Conservation (phyloP, 169 alveolate species). For the Theileria luwenshuni region DNA sequence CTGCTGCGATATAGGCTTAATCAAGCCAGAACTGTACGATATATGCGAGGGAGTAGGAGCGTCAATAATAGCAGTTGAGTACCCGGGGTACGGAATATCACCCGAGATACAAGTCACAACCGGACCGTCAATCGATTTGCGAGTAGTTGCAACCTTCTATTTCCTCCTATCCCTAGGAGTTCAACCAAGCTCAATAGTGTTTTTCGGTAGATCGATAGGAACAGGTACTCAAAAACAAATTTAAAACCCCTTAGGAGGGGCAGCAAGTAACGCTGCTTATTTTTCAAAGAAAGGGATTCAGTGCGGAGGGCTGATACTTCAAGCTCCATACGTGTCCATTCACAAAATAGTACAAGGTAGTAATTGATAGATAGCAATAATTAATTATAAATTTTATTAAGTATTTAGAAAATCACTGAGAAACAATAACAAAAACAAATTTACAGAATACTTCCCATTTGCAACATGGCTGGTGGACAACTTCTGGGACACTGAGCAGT, state of each 20-base stretch:
- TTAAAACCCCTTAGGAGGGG: conserved; percentile 66
- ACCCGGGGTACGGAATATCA: conserved; percentile 80
- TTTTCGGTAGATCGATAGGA: conserved; percentile 85
- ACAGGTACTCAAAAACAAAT: conserved; percentile 65
- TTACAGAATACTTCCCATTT: conserved; percentile 68
- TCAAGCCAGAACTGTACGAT: conserved; percentile 75
- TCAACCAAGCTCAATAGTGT: conserved; percentile 68
- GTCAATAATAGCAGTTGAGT: conserved; percentile 81
- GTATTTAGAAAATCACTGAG: no score
- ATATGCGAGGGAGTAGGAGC: conserved; percentile 69
- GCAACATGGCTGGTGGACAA: conserved; percentile 73
- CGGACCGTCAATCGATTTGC: conserved; percentile 71
- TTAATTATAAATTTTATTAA: no score
- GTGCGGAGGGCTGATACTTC: conserved; percentile 83
- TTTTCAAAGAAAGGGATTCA: conserved; percentile 64
- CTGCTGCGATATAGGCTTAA: conserved; percentile 85
- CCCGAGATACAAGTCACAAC: conserved; percentile 68
- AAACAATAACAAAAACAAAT: neutral
- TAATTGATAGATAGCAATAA: no score
- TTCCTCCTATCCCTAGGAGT: conserved; percentile 77
- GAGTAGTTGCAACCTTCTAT: conserved; percentile 81
- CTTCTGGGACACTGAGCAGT: conserved; percentile 73
- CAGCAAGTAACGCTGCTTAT: conserved; percentile 77
- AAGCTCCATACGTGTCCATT: conserved; percentile 82
- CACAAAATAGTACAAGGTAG: conserved; percentile 79